Evolutionary conservation across 192 early-diverging fungal genomes (phyloP).

Genomic region (Coemansia sp.): DNA sequence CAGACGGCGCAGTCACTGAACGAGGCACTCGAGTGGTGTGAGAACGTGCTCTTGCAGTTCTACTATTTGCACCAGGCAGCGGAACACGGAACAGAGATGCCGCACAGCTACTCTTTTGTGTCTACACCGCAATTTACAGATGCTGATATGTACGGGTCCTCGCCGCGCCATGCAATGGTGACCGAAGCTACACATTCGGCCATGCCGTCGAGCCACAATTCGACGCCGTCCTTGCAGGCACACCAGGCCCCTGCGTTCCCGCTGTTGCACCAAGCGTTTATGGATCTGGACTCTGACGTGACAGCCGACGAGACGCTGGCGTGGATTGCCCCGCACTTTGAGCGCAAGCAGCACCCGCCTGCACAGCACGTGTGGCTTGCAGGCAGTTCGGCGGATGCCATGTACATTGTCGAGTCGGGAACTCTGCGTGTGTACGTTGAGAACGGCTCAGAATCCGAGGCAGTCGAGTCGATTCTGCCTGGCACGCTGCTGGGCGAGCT

Average conservation of each 20-base stretch:
- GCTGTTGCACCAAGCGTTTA: slow-evolving; percentile 62
- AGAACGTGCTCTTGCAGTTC: slow-evolving; percentile 79
- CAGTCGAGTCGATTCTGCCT: slow-evolving; percentile 81
- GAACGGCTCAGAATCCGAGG: slow-evolving; percentile 26
- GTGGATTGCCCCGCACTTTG: slow-evolving; percentile 65
- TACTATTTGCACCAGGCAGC: slow-evolving; percentile 64
- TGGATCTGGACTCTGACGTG: slow-evolving; percentile 56
- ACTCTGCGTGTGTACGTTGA: slow-evolving; percentile 58
- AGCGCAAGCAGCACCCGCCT: slow-evolving; percentile 51
- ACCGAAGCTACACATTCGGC: slow-evolving; percentile 42
- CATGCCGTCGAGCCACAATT: slow-evolving; percentile 22
- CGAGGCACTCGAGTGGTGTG: slow-evolving; percentile 91
- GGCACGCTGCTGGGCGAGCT: slow-evolving; percentile 91
- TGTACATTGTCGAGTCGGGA: slow-evolving; percentile 79
- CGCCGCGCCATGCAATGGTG: slow-evolving; percentile 43
- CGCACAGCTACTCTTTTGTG: slow-evolving; percentile 37
- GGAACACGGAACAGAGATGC: slow-evolving; percentile 21
- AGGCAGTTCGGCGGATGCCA: slow-evolving; percentile 57
- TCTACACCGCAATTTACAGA: slow-evolving; percentile 29
- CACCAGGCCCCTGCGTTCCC: slow-evolving; percentile 48
- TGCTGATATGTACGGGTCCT: slow-evolving; percentile 30
- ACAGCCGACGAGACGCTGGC: slow-evolving; percentile 57
- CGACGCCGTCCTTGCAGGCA: not conserved
- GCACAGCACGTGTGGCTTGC: slow-evolving; percentile 67
- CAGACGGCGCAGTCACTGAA: slow-evolving; percentile 78